A percentile compares a stretch with the other conserved stretches of the same genome.
These are phyloP conservation scores for Melanomma pulvis-pyrius DNA, from an alignment of 495 filamentous ascomycete species.

Conservation along the genomic window DNA sequence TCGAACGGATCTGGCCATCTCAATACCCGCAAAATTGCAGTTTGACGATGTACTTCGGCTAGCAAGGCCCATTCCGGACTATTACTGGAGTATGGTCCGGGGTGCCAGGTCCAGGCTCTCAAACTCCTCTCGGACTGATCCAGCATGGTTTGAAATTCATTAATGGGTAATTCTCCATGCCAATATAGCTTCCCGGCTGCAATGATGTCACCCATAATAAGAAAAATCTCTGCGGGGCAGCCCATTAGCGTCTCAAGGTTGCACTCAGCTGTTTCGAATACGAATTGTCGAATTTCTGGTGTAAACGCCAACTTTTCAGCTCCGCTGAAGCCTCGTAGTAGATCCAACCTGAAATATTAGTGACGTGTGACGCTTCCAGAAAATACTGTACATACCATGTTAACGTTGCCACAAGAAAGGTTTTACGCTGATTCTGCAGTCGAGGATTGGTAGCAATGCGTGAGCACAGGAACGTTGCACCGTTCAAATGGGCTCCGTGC, in stretches of 20 bases:
- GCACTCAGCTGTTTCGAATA: not conserved
- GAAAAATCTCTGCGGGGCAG: conserved; percentile 1
- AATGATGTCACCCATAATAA: not conserved
- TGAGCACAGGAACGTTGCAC: conserved; percentile 9
- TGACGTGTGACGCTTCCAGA: not conserved
- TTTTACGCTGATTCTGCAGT: not conserved
- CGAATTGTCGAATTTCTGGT: conserved; percentile 3
- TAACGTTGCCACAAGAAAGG: conserved; percentile 8
- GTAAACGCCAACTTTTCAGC: conserved; percentile 13
- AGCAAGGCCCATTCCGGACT: not conserved
- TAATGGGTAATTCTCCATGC: not conserved
- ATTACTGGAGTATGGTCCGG: not conserved
- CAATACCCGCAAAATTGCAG: conserved; percentile 2
- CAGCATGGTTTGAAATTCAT: not conserved
- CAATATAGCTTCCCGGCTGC: not conserved
- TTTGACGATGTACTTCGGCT: not conserved
- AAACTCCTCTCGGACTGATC: not conserved
- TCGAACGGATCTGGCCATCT: conserved; percentile 7
- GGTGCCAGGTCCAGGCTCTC: not conserved
- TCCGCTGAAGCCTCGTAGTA: conserved; percentile 11
- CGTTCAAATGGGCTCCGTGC: conserved; percentile 13
- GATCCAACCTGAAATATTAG: conserved; percentile 5
- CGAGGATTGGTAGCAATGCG: not conserved
- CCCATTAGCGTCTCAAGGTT: conserved; percentile 7
- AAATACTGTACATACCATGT: not conserved